Base-by-base conservation (phyloP, 2,329 filamentous ascomycete genomes). In the Harringtonia aguacate region DNA sequence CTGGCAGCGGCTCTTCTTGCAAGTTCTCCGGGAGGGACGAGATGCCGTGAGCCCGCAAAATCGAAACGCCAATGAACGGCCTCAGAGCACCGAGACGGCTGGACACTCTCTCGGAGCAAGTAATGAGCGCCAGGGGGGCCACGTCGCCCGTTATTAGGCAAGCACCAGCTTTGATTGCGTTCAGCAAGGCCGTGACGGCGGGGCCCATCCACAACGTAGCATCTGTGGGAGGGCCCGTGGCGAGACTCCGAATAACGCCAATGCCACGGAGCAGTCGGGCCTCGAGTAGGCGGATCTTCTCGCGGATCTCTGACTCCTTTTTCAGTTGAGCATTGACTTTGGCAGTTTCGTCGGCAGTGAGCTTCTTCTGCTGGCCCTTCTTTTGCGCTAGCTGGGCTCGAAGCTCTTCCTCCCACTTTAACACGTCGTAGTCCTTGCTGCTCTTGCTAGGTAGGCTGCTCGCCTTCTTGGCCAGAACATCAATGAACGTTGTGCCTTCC, bases 401-500 rank as follows among this genome's bases (percentile, higher is more conserved):
- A 8, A 98, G 72, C 51, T 98, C 92, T 59, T 90, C 84, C 62
- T 98, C 92, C 92, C 94, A 98, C 62, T 95, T 95, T 34, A 95
- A 64, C 2, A 87, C 94, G 54, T 98, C 87, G 55, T 95, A 95
- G 59, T 97, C 92, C 60, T 94, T 95, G 39, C 79, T 82, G 55
- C 87, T 95, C 65, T 95, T 97, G 63, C 88, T 83, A 4, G 87
- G 79, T 3, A 83, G 66, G 31, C 72, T 68, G 48, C 77, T 77
- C 46, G 79, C 69, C 59, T 94, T 94, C 58, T 86, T 89, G 29
- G 84, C 86, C 7, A 98, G 72, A 1, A 97, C 86, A 62, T 98
- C 92, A 18, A 98, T 73, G 54, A 94, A 97, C 14, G 81, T 75
- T 2, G 83, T 89, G 2, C 88, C 90, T 59, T 94, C 87, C 1